Conservation (phyloP, 805 yeast genomes). For the Peterozyma toletana region DNA sequence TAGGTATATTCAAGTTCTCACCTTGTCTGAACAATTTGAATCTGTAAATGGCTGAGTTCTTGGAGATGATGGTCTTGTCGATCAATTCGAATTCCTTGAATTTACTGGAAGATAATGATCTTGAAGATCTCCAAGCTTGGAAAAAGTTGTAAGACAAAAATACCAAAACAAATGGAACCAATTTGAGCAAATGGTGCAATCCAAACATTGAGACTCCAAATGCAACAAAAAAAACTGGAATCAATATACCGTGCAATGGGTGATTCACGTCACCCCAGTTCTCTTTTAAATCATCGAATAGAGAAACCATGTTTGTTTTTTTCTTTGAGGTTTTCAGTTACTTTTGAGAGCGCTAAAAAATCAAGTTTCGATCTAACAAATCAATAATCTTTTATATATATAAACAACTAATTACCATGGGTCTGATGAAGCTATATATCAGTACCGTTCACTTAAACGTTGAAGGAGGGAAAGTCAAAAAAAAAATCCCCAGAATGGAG, state of each 20-base stretch:
- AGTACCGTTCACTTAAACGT: too few relatives aligned
- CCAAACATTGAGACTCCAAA: conserved; percentile 54
- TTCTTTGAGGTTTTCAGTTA: too few relatives aligned
- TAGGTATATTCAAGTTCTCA: conserved; percentile 59
- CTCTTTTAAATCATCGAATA: conserved; percentile 17
- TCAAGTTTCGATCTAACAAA: too few relatives aligned
- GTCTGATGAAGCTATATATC: too few relatives aligned
- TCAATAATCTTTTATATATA: too few relatives aligned
- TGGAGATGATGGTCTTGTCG: conserved; percentile 68
- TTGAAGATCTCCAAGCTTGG: conserved; percentile 29
- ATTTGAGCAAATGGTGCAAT: conserved; percentile 22
- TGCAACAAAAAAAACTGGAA: conserved; percentile 55
- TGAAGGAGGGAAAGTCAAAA: too few relatives aligned
- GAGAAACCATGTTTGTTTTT: too few relatives aligned
- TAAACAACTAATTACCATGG: too few relatives aligned
- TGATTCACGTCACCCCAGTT: conserved; percentile 52
- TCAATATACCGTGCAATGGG: conserved; percentile 70
- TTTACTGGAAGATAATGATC: conserved; percentile 38
- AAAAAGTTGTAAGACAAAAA: conserved; percentile 27
- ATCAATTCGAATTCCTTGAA: conserved; percentile 65
- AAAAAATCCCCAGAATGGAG: too few relatives aligned
- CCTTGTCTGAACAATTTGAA: conserved; percentile 56
- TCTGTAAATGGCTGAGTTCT: conserved; percentile 67
- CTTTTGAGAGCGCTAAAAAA: too few relatives aligned
- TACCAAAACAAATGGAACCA: conserved; percentile 36